phyloP scores from a whole-genome alignment of 179 eudicot genomes.

The Silene vulgaris region DNA sequence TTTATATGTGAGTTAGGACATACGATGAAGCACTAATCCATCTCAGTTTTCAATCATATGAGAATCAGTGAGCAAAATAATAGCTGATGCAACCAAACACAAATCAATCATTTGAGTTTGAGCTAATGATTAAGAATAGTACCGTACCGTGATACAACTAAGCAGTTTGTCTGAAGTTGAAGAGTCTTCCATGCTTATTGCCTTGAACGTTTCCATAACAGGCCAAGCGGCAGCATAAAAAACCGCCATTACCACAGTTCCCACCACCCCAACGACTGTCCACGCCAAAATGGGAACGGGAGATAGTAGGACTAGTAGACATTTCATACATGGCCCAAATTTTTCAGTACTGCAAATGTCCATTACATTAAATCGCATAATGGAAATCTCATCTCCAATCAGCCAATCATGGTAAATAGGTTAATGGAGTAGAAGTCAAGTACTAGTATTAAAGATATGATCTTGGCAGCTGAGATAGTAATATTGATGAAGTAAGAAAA shows the following conservation, averaged over 20 bases:
- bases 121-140: not conserved
- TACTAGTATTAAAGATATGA: not conserved
- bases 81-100: not conserved
- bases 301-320: constrained; percentile 25
- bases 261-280: constrained; percentile 37
- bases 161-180: constrained; percentile 23
- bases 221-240: constrained; percentile 34
- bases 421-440: not conserved
- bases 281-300: constrained; percentile 33
- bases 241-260: constrained; percentile 32
- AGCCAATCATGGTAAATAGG: too few species aligned
- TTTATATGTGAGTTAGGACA: too few species aligned
- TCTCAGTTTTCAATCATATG: too few species aligned
- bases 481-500: not conserved
- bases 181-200: constrained; percentile 30
- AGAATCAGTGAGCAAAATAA: too few species aligned
- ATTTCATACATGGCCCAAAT: constrained; percentile 34
- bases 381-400: not conserved
- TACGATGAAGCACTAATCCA: too few species aligned
- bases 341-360: constrained; percentile 27
- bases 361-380: not conserved
- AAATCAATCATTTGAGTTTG: not conserved
- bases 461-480: not conserved
- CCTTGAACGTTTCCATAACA: constrained; percentile 36
- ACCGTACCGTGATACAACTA: constrained; percentile 33